A percentile compares a stretch with the other conserved stretches of the same genome.
Evolutionary conservation across 768 basidiomycete species (phyloP).

Genomic region (Tylopilus rubrobrunneus): DNA sequence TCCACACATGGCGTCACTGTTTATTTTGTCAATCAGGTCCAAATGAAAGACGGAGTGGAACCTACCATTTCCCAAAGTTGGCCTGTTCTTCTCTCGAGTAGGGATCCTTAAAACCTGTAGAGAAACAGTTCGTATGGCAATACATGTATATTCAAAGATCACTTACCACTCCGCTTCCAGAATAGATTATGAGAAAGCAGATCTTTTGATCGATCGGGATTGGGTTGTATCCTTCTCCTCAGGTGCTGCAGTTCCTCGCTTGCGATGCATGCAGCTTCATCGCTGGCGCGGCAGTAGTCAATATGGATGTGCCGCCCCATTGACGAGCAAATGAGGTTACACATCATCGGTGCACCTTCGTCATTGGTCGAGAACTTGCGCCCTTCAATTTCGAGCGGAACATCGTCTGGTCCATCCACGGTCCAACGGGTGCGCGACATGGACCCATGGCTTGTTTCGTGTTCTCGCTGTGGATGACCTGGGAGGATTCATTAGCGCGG

Average conservation of each 20-base stretch:
- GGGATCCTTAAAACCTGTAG: slow-evolving; percentile 59
- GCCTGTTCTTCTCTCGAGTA: slow-evolving; percentile 56
- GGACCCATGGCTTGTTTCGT: slow-evolving; percentile 61
- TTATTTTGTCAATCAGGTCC: neutral
- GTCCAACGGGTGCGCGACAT: slow-evolving; percentile 59
- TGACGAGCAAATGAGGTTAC: slow-evolving; percentile 50
- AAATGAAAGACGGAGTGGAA: neutral
- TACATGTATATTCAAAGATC: neutral
- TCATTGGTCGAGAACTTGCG: slow-evolving; percentile 51
- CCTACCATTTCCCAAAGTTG: slow-evolving; percentile 53
- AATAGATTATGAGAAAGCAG: slow-evolving; percentile 49
- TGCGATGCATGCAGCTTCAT: slow-evolving; percentile 33
- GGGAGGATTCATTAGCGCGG: neutral
- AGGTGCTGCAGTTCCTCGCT: slow-evolving; percentile 48
- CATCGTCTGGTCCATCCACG: slow-evolving; percentile 50
- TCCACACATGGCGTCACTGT: slow-evolving; percentile 48
- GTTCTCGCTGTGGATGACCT: slow-evolving; percentile 59
- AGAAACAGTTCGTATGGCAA: neutral
- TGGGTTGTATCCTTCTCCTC: slow-evolving; percentile 37
- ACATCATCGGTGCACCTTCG: slow-evolving; percentile 62
- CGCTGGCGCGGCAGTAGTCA: slow-evolving; percentile 48
- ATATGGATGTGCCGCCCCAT: slow-evolving; percentile 59
- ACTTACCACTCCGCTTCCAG: slow-evolving; percentile 54
- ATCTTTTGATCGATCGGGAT: slow-evolving; percentile 49
- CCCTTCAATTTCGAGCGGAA: slow-evolving; percentile 49